Base-by-base conservation (phyloP, 257 asterid genomes). In the Lavandula angustifolia region DNA sequence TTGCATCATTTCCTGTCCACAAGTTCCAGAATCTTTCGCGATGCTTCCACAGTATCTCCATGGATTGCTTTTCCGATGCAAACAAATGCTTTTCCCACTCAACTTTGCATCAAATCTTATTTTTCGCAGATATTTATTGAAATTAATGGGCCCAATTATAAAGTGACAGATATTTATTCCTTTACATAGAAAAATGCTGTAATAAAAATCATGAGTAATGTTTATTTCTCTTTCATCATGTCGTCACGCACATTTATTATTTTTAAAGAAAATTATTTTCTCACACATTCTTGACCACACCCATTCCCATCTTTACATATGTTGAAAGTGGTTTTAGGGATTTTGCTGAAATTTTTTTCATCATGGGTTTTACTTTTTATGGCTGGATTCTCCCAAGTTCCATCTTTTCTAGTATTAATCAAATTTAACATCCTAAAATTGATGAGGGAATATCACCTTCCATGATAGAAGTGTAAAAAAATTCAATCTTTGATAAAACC, bases 61-160 rank as follows among this genome's bases (percentile, higher is more conserved):
- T 42, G 51, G 59, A 9, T 63, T 35, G 58, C 59, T 54, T 34
- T 13, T 47, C 12, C 12, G 63, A 64, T 48, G 41, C 31, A 57
- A 46, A 41, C 12, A 66, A 76, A 79, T 87, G 87, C 84, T 61
- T 61, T 74, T 63, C 85, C 84, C 75, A 83, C 84, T 81, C 87
- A 87, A 49, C 79, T 68, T 71, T 62, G 82, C 85, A 75, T 75
- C 70, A 62, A 75, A 64, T 71, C 71, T 13, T 68, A 34, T 62
- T 58, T 51, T 43, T 60, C 44, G 41, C 42, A 56, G 33, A 65
- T 31, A 41, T 44, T 54, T 58, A n/a, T 66, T 69, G 70, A 68
- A 58, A 38, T 60, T 35, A 63, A 73, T 42, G 62, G 54, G 29
- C 33, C 43, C 67, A 4, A 38, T 22, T 22, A 56, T 14, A 52